Evolutionary conservation across 83 land plant genomes (phyloP).

Genomic region (Thuja plicata): DNA sequence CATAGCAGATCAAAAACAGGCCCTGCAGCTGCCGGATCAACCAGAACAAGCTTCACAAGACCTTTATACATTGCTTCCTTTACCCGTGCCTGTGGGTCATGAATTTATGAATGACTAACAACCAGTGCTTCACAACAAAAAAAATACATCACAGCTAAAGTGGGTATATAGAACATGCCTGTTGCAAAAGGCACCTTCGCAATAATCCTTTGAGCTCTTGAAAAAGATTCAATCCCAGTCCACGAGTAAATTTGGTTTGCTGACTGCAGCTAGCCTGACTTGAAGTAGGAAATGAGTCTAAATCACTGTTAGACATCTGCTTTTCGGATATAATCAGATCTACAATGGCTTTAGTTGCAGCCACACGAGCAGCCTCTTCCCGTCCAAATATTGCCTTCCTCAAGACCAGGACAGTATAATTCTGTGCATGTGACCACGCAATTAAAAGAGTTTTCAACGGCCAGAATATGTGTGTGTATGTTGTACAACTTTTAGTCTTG

Average conservation of each 20-base stretch:
- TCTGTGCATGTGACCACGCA: slow-evolving; percentile 33
- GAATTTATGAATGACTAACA: neutral
- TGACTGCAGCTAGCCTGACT: slow-evolving; percentile 96
- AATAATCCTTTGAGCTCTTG: slow-evolving; percentile 79
- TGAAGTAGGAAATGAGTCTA: slow-evolving; percentile 57
- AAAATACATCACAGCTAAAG: neutral
- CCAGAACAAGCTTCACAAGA: slow-evolving; percentile 64
- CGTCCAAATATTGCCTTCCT: slow-evolving; percentile 85
- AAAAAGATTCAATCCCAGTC: slow-evolving; percentile 45
- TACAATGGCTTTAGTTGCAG: slow-evolving; percentile 67
- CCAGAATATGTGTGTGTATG: neutral
- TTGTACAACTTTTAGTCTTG: neutral
- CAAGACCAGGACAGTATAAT: slow-evolving; percentile 73
- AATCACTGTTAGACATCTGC: slow-evolving; percentile 31
- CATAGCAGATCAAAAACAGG: slow-evolving; percentile 70
- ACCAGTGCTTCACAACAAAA: neutral
- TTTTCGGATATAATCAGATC: slow-evolving; percentile 66
- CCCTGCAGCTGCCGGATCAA: slow-evolving; percentile 62
- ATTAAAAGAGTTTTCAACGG: neutral
- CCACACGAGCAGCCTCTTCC: slow-evolving; percentile 67
- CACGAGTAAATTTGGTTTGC: slow-evolving; percentile 34
- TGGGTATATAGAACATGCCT: slow-evolving; percentile 37
- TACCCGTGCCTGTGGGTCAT: slow-evolving; percentile 58
- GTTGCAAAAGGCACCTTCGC: slow-evolving; percentile 87
- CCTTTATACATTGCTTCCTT: slow-evolving; percentile 73